These are phyloP conservation scores for Daldinia bambusicola DNA, from an alignment of 495 filamentous ascomycete species.

Conservation along the genomic window DNA sequence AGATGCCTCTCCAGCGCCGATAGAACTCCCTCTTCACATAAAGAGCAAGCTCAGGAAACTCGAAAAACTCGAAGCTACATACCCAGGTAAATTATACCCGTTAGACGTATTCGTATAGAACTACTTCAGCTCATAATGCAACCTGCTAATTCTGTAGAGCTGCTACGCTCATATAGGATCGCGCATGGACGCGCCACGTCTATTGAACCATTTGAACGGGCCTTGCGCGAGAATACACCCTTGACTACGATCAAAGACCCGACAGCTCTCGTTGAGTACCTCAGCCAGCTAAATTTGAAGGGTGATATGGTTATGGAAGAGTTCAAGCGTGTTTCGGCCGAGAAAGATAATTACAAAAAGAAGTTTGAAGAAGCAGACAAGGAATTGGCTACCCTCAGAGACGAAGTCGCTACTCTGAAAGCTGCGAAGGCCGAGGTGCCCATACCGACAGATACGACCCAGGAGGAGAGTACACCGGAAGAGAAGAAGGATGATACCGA, in stretches of 20 bases:
- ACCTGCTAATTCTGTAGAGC: slow-evolving; percentile 62
- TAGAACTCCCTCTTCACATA: slow-evolving; percentile 81
- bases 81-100: slow-evolving; percentile 69
- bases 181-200: slow-evolving; percentile 84
- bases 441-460: slow-evolving; percentile 8
- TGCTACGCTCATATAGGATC: slow-evolving; percentile 88
- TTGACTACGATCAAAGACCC: slow-evolving; percentile 88
- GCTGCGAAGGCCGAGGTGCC: slow-evolving; percentile 33
- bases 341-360: slow-evolving; percentile 82
- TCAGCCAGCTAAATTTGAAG: slow-evolving; percentile 87
- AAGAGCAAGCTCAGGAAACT: slow-evolving; percentile 76
- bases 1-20: slow-evolving; percentile 40
- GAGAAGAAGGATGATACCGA: slow-evolving; percentile 30
- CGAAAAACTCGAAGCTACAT: slow-evolving; percentile 86
- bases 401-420: slow-evolving; percentile 51
- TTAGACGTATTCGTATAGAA: slow-evolving; percentile 7
- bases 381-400: slow-evolving; percentile 64
- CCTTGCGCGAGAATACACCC: slow-evolving; percentile 89
- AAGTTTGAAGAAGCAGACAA: slow-evolving; percentile 77
- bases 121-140: background rate
- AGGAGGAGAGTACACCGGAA: slow-evolving; percentile 6
- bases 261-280: slow-evolving; percentile 86
- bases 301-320: slow-evolving; percentile 92
- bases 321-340: slow-evolving; percentile 83
- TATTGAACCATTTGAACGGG: slow-evolving; percentile 93